Conservation (phyloP, 306 rosid species). For the Canavalia ensiformis region DNA sequence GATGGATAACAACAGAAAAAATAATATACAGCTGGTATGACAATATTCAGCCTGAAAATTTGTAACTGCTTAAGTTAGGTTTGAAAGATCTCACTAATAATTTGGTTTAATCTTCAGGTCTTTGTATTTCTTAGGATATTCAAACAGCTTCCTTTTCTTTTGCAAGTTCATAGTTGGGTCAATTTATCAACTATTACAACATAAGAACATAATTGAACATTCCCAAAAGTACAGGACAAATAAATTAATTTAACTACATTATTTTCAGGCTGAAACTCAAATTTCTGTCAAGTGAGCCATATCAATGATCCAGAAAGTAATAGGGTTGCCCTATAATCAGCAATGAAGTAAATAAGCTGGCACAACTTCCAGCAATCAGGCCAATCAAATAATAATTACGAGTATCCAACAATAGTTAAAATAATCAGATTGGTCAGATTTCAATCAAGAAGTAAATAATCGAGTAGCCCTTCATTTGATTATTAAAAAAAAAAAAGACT, state of each 20-base stretch:
- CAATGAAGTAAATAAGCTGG: background rate
- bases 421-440: constrained; percentile 6
- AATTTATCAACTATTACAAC: background rate
- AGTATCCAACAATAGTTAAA: background rate
- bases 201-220: background rate
- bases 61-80: background rate
- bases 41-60: background rate
- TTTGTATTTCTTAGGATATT: background rate
- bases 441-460: constrained; percentile 12
- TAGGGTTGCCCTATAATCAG: background rate
- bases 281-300: too few relatives aligned
- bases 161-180: background rate
- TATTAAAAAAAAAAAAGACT: background rate
- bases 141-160: background rate
- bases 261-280: background rate
- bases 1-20: background rate
- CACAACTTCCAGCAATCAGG: background rate
- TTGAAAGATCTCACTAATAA: background rate
- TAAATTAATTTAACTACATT: constrained; percentile 10
- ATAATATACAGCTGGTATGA: background rate
- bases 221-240: background rate
- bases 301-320: background rate
- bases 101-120: background rate
- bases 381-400: background rate
- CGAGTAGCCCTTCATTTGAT: background rate